A percentile compares a stretch with the other conserved stretches of the same genome.
These are phyloP conservation scores for Nicotiana rustica DNA, from an alignment of 305 asterid genomes.

Conservation along the genomic window DNA sequence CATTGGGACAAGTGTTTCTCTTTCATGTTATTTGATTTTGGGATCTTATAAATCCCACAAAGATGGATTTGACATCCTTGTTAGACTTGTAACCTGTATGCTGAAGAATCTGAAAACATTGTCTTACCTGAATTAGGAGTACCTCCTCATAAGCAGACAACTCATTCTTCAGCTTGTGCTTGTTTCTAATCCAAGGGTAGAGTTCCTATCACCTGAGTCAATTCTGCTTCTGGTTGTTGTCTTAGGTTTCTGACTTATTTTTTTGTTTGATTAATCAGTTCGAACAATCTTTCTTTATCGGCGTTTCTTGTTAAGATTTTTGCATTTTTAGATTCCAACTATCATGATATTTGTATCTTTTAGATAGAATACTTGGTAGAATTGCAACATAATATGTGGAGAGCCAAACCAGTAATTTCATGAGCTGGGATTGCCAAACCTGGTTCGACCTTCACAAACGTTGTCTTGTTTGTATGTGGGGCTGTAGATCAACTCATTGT, in stretches of 20 bases:
- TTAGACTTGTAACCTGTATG: not conserved
- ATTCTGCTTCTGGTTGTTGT: slow-evolving; percentile 22
- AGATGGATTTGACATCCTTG: slow-evolving; percentile 17
- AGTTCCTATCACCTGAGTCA: not conserved
- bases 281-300: not conserved
- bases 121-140: not conserved
- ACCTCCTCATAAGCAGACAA: slow-evolving; percentile 1
- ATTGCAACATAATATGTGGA: not conserved
- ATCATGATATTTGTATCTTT: not conserved
- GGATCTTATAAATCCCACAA: not conserved
- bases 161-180: slow-evolving; percentile 1
- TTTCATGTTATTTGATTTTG: not conserved
- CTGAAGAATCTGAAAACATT: slow-evolving; percentile 8
- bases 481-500: not conserved
- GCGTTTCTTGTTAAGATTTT: not conserved
- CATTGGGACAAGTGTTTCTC: not conserved
- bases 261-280: not conserved
- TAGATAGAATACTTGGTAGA: not conserved
- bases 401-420: slow-evolving; percentile 1
- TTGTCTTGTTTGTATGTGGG: not conserved
- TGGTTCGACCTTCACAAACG: not conserved
- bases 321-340: not conserved
- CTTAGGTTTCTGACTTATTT: not conserved
- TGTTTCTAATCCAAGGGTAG: not conserved
- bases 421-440: not conserved